These are phyloP conservation scores for Sicyos baderoa DNA, from an alignment of 306 rosid species.

Conservation along the genomic window DNA sequence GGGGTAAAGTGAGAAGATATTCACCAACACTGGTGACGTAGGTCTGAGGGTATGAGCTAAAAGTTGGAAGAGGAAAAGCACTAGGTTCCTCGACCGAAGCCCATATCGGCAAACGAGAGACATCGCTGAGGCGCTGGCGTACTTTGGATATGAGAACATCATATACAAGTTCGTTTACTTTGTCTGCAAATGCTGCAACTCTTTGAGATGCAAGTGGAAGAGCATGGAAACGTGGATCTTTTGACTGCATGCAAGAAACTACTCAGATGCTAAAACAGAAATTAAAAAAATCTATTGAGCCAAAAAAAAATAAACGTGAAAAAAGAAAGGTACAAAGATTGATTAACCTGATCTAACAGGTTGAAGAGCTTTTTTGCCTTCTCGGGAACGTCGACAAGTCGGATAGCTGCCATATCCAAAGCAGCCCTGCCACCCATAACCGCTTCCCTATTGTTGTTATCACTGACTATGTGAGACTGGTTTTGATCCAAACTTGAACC, in stretches of 20 bases:
- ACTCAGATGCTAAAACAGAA: slow-evolving; percentile 16
- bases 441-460: slow-evolving; percentile 38
- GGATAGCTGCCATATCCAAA: slow-evolving; percentile 79
- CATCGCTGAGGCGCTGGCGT: slow-evolving; percentile 81
- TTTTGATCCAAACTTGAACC: slow-evolving; percentile 82
- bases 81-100: slow-evolving; percentile 79
- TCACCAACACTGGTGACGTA: slow-evolving; percentile 87
- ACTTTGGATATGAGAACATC: slow-evolving; percentile 98
- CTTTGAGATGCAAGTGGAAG: slow-evolving; percentile 93
- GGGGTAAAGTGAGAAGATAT: slow-evolving; percentile 93
- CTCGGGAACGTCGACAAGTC: slow-evolving; percentile 76
- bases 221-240: slow-evolving; percentile 97
- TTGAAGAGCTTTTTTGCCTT: slow-evolving; percentile 86
- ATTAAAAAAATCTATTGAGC: slow-evolving; percentile 15
- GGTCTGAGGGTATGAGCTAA: slow-evolving; percentile 88
- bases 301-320: background rate
- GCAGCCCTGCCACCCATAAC: slow-evolving; percentile 87
- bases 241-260: slow-evolving; percentile 55
- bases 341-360: slow-evolving; percentile 76
- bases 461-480: slow-evolving; percentile 34
- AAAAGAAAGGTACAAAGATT: slow-evolving; percentile 1
- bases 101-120: slow-evolving; percentile 84
- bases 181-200: slow-evolving; percentile 82
- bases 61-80: slow-evolving; percentile 77
- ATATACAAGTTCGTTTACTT: slow-evolving; percentile 89